Percentiles rank a stretch among this genome's conserved stretches.
These are phyloP conservation scores for Xylaria sp. DNA, from an alignment of 2,329 filamentous ascomycete species.

Conservation along the genomic window DNA sequence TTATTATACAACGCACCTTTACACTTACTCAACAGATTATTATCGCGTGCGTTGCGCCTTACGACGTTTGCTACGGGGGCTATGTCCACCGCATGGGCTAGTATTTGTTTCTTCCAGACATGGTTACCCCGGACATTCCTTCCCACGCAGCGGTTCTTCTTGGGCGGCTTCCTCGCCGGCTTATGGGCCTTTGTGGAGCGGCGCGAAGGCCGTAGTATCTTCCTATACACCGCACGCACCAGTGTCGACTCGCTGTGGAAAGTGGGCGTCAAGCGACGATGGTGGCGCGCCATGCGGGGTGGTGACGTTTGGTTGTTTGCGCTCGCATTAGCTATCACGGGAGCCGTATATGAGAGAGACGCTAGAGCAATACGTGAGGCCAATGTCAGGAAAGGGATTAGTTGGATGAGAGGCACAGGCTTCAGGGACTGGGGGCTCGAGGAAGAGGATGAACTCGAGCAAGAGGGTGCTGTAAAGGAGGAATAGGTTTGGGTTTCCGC, in stretches of 20 bases:
- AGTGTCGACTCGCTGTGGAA: conserved; percentile 90
- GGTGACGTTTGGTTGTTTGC: conserved; percentile 90
- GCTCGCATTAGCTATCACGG: conserved; percentile 79
- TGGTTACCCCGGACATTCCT: conserved; percentile 79
- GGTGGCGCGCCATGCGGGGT: conserved; percentile 85
- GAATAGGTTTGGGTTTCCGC: conserved; percentile 10
- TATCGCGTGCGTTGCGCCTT: conserved; percentile 76
- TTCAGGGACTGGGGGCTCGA: conserved; percentile 74
- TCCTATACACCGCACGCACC: conserved; percentile 81
- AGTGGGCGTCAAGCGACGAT: conserved; percentile 88
- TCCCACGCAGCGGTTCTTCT: conserved; percentile 87
- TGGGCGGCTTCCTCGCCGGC: conserved; percentile 86
- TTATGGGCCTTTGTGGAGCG: conserved; percentile 85
- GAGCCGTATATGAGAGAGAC: conserved; percentile 79
- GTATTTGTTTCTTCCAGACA: conserved; percentile 87
- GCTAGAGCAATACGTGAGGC: conserved; percentile 74
- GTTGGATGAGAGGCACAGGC: conserved; percentile 79
- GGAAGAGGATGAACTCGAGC: conserved; percentile 59
- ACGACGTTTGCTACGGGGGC: conserved; percentile 82
- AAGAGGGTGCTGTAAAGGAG: conserved; percentile 35
- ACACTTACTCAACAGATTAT: conserved; percentile 71
- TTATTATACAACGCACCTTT: conserved; percentile 76
- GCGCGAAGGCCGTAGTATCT: conserved; percentile 71
- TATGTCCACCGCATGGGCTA: conserved; percentile 89
- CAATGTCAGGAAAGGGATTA: conserved; percentile 76